A percentile compares a stretch with the other conserved stretches of the same genome.
These are phyloP conservation scores for Solioccasus polychromus DNA, from an alignment of 768 basidiomycete genomes.

Conservation along the genomic window DNA sequence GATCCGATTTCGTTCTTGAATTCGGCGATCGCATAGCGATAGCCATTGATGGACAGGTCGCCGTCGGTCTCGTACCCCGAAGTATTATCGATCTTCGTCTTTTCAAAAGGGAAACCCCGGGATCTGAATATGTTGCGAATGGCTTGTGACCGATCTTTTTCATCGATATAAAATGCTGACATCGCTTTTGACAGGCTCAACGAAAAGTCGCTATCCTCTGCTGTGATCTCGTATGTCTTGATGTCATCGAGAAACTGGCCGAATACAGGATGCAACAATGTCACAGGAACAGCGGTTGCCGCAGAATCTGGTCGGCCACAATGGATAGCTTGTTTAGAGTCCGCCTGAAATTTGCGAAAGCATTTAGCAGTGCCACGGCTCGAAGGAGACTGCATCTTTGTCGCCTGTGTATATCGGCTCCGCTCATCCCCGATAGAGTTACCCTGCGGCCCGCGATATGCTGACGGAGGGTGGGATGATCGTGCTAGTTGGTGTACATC, in stretches of 20 bases:
- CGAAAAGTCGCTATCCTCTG: background rate
- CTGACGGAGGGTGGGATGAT: too few relatives aligned
- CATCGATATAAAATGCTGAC: background rate
- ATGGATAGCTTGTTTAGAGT: background rate
- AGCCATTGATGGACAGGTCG: background rate
- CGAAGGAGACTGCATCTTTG: too few relatives aligned
- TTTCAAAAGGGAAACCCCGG: too few relatives aligned
- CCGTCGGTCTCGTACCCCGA: too few relatives aligned
- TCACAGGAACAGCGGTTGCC: background rate
- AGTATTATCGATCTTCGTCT: too few relatives aligned
- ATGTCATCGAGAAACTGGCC: background rate
- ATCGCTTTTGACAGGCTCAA: background rate
- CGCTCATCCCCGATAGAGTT: too few relatives aligned
- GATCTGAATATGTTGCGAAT: background rate
- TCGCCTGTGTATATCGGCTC: too few relatives aligned
- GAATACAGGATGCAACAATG: background rate
- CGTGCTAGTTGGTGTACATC: too few relatives aligned
- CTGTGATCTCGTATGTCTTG: background rate
- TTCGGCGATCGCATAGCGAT: slow-evolving; percentile 12
- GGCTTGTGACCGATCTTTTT: background rate
- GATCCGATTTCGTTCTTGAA: slow-evolving; percentile 22
- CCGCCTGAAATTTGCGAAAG: background rate
- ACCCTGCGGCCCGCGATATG: too few relatives aligned
- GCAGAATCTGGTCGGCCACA: background rate
- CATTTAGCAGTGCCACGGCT: background rate